Base-by-base conservation (phyloP, 345 rosid genomes). In the Rubroshorea leprosula region DNA sequence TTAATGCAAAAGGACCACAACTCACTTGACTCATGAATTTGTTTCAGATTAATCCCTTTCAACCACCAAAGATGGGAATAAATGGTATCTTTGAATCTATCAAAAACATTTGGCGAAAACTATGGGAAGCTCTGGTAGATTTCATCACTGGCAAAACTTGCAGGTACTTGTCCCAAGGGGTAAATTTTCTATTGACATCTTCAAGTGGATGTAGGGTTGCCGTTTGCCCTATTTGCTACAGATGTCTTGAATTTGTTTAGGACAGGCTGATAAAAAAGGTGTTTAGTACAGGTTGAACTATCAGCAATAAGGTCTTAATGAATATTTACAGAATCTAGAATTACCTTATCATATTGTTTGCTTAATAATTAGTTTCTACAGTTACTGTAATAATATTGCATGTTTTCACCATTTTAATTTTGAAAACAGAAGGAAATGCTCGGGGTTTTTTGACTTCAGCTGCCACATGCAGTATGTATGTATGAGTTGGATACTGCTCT, bases 401-500 rank as follows among this genome's bases (percentile, higher is more conserved):
- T 17, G 20, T 41, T 35, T 55, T 35, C 49, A n/a, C n/a, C n/a
- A n/a, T n/a, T n/a, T n/a, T 35, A 35, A 20, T 71, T 67, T 61
- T 60, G 12, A 61, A n/a, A 26, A 48, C 81, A 86, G 96, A 66
- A 72, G 72, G 69, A 85, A 83, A 74, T 93, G 97, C 71, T 68
- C 72, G 10, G 77, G 96, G 27, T 83, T 86, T 78, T 86, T 93
- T 35, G 94, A 92, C 72, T 84, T 92, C 69, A 68, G 87, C 44
- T 93, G 97, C 74, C 99, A 89, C 68, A 71, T 87, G 66, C 99
- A 89, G 50, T 89, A 89, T 60, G 73, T 89, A 60, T 93, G 99
- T 68, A 61, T 89, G 69, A 89, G 97, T 77, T 93, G 96, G 94
- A 62, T 89, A 68, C 76, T 82, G 64, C 63, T 89, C 72, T 83